Evolutionary conservation across 192 early-diverging fungal genomes (phyloP).

Genomic region (Coemansia sp.): DNA sequence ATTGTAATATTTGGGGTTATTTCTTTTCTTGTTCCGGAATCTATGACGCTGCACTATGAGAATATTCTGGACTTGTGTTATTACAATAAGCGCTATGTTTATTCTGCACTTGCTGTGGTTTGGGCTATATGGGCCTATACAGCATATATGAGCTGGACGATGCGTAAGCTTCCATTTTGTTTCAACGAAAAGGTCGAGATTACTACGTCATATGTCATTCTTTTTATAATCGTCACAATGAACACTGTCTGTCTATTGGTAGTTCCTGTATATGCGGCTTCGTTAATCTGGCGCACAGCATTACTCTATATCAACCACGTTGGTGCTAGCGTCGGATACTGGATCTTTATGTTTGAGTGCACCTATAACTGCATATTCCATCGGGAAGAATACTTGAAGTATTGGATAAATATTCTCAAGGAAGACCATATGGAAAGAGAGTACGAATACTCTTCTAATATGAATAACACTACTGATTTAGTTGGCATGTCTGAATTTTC

Average conservation of each 20-base stretch:
- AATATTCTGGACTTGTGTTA: slow-evolving; percentile 39
- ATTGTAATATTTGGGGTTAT: slow-evolving; percentile 31
- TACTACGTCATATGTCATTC: slow-evolving; percentile 12
- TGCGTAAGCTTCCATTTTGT: slow-evolving; percentile 44
- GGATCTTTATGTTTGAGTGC: slow-evolving; percentile 44
- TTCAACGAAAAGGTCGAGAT: slow-evolving; percentile 42
- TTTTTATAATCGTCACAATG: slow-evolving; percentile 22
- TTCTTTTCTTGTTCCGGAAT: slow-evolving; percentile 23
- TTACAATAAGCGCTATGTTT: slow-evolving; percentile 11
- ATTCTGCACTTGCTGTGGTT: slow-evolving; percentile 15
- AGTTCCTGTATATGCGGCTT: slow-evolving; percentile 30
- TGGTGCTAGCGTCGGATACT: slow-evolving; percentile 28
- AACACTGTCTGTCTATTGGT: slow-evolving; percentile 34
- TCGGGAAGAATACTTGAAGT: slow-evolving; percentile 36
- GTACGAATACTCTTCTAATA: slow-evolving; percentile 29
- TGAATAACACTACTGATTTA: slow-evolving; percentile 22
- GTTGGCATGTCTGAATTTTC: slow-evolving; percentile 10
- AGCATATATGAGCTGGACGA: slow-evolving; percentile 30
- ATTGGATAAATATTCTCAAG: slow-evolving; percentile 41
- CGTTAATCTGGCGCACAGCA: slow-evolving; percentile 31
- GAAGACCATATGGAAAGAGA: slow-evolving; percentile 31
- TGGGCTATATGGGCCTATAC: slow-evolving; percentile 33
- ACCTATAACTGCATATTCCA: slow-evolving; percentile 40
- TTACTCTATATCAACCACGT: slow-evolving; percentile 39
- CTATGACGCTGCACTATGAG: slow-evolving; percentile 32